These are phyloP conservation scores for Tolypocladium tundrense DNA, from an alignment of 2,329 filamentous ascomycete genomes.

Conservation along the genomic window DNA sequence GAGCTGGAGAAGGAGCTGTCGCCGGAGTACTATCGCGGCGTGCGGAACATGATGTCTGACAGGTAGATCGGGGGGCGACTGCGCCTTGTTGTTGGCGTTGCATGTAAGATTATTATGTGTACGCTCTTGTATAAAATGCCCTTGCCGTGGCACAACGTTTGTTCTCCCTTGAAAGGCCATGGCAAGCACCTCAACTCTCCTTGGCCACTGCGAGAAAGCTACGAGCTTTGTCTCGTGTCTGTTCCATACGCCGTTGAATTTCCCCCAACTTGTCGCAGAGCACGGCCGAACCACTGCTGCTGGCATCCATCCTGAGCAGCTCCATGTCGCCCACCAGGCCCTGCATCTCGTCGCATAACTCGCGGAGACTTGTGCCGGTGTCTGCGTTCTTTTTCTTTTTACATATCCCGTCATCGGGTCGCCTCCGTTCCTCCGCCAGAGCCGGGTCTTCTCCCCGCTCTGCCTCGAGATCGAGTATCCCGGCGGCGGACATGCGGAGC, in stretches of 20 bases:
- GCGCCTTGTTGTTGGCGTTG: neutral
- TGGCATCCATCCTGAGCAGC: neutral
- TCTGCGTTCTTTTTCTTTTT: too few species aligned
- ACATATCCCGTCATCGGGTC: too few species aligned
- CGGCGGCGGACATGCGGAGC: neutral
- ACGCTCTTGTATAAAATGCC: neutral
- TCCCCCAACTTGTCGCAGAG: neutral
- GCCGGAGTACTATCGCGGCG: conserved; percentile 58
- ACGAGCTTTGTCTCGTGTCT: neutral
- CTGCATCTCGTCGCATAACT: neutral
- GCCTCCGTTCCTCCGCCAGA: too few species aligned
- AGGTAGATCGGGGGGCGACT: conserved; percentile 38
- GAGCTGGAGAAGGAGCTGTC: conserved; percentile 64
- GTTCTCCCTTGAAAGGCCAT: neutral
- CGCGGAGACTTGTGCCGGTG: too few species aligned
- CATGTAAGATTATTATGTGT: conserved; percentile 6
- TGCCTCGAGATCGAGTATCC: neutral
- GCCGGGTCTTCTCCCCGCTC: too few species aligned
- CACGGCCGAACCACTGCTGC: neutral
- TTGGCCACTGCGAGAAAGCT: neutral
- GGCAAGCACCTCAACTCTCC: neutral
- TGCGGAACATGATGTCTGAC: conserved; percentile 77
- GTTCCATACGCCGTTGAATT: neutral
- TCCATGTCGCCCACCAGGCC: neutral
- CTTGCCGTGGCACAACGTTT: neutral